Percentiles rank a stretch among this genome's conserved stretches.
phyloP scores from a whole-genome alignment of 2,329 filamentous ascomycete genomes.

The Ophiostoma tasmaniense region DNA sequence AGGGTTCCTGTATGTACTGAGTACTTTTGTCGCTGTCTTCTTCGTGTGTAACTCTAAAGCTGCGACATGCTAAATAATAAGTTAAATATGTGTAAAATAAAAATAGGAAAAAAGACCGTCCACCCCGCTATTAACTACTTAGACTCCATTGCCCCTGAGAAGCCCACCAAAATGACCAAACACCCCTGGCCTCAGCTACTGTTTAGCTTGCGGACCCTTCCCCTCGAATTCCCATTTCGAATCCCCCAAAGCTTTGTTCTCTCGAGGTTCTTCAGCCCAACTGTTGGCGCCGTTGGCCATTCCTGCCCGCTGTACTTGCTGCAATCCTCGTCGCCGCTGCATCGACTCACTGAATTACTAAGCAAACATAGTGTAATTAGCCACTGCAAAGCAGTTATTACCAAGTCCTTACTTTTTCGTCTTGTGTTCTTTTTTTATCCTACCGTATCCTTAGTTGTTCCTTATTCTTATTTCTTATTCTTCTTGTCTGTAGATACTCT shows the following conservation, averaged over 20 bases:
- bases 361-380: not conserved
- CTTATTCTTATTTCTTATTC: not conserved
- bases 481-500: too few species aligned
- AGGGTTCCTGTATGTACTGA: not conserved
- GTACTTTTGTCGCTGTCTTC: not conserved
- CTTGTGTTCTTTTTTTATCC: conserved; percentile 4
- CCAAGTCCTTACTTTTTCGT: not conserved
- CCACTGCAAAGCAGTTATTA: not conserved
- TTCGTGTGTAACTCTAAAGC: not conserved
- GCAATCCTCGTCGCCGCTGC: not conserved
- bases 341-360: not conserved
- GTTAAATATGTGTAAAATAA: not conserved
- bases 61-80: not conserved
- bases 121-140: not conserved
- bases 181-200: conserved; percentile 10
- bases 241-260: not conserved
- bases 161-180: conserved; percentile 2
- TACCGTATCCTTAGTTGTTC: not conserved
- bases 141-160: not conserved
- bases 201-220: conserved; percentile 13
- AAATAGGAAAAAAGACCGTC: not conserved
- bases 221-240: not conserved
- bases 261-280: not conserved
- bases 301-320: not conserved
- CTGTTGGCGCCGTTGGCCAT: not conserved